A percentile compares a stretch with the other conserved stretches of the same genome.
Evolutionary conservation across 2,329 filamentous ascomycete genomes (phyloP).

Genomic region (Scedosporium aurantiacum): DNA sequence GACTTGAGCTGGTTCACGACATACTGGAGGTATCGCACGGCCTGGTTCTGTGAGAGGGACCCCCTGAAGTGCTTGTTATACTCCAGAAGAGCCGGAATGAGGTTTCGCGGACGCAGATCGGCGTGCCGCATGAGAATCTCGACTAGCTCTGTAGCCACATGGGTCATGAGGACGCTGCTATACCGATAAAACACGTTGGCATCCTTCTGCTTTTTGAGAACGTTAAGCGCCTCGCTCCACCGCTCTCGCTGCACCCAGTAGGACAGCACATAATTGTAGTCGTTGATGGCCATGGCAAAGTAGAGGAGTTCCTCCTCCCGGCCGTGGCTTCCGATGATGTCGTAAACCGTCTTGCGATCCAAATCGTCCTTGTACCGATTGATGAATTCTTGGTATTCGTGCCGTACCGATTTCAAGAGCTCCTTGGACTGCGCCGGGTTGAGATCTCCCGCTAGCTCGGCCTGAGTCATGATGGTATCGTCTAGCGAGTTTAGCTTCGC

Average conservation of each 20-base stretch:
- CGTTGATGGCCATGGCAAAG: constrained; percentile 79
- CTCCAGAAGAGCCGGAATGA: constrained; percentile 87
- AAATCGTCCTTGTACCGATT: constrained; percentile 75
- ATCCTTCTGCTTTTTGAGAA: constrained; percentile 87
- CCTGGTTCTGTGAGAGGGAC: constrained; percentile 69
- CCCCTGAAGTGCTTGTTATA: constrained; percentile 74
- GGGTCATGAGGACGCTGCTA: constrained; percentile 90
- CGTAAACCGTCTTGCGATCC: constrained; percentile 85
- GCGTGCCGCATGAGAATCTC: constrained; percentile 90
- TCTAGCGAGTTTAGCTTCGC: constrained; percentile 90
- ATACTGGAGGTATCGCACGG: constrained; percentile 84
- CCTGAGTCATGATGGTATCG: constrained; percentile 83
- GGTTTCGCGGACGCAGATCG: constrained; percentile 70
- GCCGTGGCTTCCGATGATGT: constrained; percentile 90
- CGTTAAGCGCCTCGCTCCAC: constrained; percentile 76
- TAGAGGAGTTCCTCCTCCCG: constrained; percentile 85
- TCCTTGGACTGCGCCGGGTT: constrained; percentile 61
- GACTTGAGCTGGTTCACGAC: constrained; percentile 80
- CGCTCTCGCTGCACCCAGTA: constrained; percentile 96
- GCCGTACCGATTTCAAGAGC: constrained; percentile 58
- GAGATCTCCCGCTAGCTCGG: constrained; percentile 63
- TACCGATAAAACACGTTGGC: constrained; percentile 93
- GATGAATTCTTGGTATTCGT: constrained; percentile 83
- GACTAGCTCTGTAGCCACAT: constrained; percentile 75
- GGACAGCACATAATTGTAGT: constrained; percentile 87